Evolutionary conservation across 2,329 filamentous ascomycete species (phyloP), one percentile per base, ranked within the genome.

Genomic region (Aureobasidium sp.): DNA sequence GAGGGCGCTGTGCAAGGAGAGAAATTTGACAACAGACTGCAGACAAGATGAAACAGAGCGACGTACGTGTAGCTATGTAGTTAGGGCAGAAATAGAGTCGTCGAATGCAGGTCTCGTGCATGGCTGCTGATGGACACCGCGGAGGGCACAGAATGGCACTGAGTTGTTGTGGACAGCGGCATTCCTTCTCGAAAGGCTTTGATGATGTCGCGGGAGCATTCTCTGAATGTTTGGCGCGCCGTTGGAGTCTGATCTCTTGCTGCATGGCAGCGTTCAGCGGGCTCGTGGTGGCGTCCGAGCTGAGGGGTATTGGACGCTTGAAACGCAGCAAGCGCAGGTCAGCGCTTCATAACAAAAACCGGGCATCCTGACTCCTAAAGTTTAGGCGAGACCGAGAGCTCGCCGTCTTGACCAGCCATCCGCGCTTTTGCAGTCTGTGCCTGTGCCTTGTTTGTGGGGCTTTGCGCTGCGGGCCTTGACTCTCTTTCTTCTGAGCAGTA

Each of bases 361-460:
- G 55, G 55, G 55, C 42, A 59, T 59, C 41, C 42, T 39, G 22
- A 29, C 31, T 34, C 31, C 31, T 34, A 15, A 27, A 37, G 17
- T 20, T 39, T 59, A 59, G 55, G 39, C 55, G 55, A 59, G 27
- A 44, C 55, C 55, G 55, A 59, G 55, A 20, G 55, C 41, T 59
- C 48, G 45, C 58, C 58, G 58, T 61, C 58, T 42, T 44, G 48
- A 52, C 57, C 42, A 44, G 20, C 41, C 44, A 37, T 48, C 14
- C 31, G 9, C 31, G 11, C 41, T 27, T 14, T 14, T 39, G 42
- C 45, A 29, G 31, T 39, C 48, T 36, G 60, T 52, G 37, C 12
- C 49, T 53, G 36, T 62, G 44, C 51, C 51, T 57, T 62, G 61
- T 20, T 61, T 56, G 62, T 62, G 62, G 62, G 62, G 53, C 62